Conservation (phyloP, 2,329 filamentous ascomycete genomes). For the Capronia epimyces region DNA sequence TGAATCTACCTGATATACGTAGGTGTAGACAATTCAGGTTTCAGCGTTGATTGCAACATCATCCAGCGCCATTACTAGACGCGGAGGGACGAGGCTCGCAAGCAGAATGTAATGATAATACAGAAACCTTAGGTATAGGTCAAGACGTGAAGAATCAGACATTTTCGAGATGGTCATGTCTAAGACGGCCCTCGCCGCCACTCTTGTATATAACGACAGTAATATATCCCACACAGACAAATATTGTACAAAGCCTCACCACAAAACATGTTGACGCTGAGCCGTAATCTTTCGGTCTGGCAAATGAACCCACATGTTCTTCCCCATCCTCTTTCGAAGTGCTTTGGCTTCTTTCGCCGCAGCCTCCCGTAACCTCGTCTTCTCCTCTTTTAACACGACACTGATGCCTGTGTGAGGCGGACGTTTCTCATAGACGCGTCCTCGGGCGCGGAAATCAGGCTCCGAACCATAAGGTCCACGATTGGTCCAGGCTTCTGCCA, state of each 20-base stretch:
- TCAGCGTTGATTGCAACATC: no score
- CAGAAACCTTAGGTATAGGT: no score
- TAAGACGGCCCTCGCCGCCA: no score
- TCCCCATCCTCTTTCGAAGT: conserved; percentile 65
- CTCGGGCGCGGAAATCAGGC: conserved; percentile 70
- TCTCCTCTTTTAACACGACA: conserved; percentile 86
- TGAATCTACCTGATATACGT: no score
- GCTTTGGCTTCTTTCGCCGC: conserved; percentile 72
- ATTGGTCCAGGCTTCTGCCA: conserved; percentile 90
- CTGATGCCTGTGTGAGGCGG: conserved; percentile 71
- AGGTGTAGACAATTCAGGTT: no score
- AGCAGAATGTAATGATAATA: no score
- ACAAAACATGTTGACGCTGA: conserved; percentile 85
- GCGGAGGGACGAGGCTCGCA: no score
- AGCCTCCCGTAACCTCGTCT: conserved; percentile 74
- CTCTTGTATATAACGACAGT: no score
- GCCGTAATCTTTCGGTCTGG: conserved; percentile 78
- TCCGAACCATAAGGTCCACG: conserved; percentile 59
- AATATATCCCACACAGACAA: background rate
- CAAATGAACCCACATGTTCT: conserved; percentile 73
- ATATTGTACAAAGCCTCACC: conserved; percentile 51
- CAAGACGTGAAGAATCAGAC: no score
- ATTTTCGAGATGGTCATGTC: no score
- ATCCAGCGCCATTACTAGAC: no score
- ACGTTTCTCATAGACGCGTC: conserved; percentile 61